Evolutionary conservation across 2,329 filamentous ascomycete genomes (phyloP).

Genomic region (Thermothelomyces thermophilus): DNA sequence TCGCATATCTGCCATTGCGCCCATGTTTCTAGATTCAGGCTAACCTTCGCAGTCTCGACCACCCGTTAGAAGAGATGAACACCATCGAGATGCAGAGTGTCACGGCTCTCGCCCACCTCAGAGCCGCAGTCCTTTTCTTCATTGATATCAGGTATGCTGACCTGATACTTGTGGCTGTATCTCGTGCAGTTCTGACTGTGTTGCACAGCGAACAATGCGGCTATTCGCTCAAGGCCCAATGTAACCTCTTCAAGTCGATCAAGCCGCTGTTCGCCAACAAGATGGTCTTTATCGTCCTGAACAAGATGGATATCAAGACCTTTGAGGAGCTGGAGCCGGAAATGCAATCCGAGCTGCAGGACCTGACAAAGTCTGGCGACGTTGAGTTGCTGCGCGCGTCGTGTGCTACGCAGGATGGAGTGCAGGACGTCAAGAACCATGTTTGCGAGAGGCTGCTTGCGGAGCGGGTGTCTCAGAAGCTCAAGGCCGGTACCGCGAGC

Average conservation of each 20-base stretch:
- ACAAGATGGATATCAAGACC: conserved; percentile 91
- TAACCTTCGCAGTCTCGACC: conserved; percentile 54
- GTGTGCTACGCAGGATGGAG: conserved; percentile 89
- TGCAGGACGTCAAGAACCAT: conserved; percentile 91
- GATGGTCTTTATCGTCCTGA: conserved; percentile 91
- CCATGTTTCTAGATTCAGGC: neutral
- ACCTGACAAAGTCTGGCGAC: conserved; percentile 76
- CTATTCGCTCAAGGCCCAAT: conserved; percentile 87
- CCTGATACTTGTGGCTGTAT: neutral
- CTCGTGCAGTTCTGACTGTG: neutral
- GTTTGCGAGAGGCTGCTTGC: conserved; percentile 90
- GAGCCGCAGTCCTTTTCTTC: conserved; percentile 70
- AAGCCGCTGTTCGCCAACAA: conserved; percentile 97
- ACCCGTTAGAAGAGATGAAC: conserved; percentile 98
- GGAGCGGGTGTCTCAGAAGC: conserved; percentile 88
- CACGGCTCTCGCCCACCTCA: conserved; percentile 92
- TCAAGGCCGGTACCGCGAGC: conserved; percentile 80
- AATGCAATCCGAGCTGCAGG: conserved; percentile 69
- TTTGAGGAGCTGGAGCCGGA: conserved; percentile 81
- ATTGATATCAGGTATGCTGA: conserved; percentile 23
- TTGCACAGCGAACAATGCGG: conserved; percentile 80
- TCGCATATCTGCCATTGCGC: neutral
- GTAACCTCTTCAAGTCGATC: conserved; percentile 91
- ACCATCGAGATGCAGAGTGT: conserved; percentile 99
- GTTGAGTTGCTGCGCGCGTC: conserved; percentile 91